A percentile compares a stretch with the other conserved stretches of the same genome.
Conservation (phyloP, 345 rosid species). For the Syzygium jambos region DNA sequence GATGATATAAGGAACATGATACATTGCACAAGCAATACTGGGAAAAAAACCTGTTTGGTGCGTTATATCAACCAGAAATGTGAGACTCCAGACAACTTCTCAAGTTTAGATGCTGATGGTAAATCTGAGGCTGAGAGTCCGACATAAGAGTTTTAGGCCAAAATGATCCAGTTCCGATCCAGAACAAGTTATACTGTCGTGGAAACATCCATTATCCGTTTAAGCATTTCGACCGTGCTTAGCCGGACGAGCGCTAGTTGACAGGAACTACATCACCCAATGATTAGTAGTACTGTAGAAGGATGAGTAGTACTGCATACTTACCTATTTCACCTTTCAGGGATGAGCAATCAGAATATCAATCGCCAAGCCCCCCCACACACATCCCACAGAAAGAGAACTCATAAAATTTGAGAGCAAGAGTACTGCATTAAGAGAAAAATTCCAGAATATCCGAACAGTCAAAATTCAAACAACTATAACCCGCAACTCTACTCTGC, state of each 20-base stretch:
- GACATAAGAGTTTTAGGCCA: not conserved
- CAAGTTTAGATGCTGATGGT: not conserved
- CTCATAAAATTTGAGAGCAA: not conserved
- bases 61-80: not conserved
- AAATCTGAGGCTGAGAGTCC: not conserved
- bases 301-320: not conserved
- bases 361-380: not conserved
- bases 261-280: not conserved
- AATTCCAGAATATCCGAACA: not conserved
- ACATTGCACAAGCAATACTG: not conserved
- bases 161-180: not conserved
- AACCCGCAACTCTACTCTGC: slow-evolving; percentile 1
- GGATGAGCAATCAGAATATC: not conserved
- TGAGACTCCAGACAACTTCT: not conserved
- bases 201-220: not conserved
- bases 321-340: not conserved
- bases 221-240: not conserved
- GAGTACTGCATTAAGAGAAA: not conserved
- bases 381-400: not conserved
- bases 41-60: not conserved
- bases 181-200: not conserved
- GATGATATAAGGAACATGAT: not conserved
- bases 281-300: not conserved
- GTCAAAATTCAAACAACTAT: slow-evolving; percentile 21
- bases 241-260: not conserved